phyloP scores from a whole-genome alignment of 441 rosid genomes.

The Corymbia calophylla region DNA sequence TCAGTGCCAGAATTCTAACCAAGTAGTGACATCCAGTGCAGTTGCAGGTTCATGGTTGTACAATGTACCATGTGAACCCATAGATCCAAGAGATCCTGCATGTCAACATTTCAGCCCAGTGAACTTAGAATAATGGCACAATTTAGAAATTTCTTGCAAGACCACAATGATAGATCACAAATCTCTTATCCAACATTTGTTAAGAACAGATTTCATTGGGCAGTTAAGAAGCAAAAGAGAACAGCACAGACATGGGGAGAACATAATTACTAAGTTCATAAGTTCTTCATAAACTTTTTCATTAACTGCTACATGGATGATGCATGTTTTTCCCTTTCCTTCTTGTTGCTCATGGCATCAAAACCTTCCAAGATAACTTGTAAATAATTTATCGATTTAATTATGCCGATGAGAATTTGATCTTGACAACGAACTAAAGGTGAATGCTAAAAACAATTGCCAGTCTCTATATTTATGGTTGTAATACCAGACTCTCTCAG shows the following conservation, averaged over 20 bases:
- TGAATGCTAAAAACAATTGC: too few relatives aligned
- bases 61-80: conserved; percentile 64
- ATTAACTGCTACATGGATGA: background rate
- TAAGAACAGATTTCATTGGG: background rate
- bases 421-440: too few relatives aligned
- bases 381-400: too few relatives aligned
- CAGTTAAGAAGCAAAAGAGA: background rate
- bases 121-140: background rate
- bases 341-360: background rate
- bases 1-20: conserved; percentile 32
- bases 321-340: background rate
- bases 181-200: background rate
- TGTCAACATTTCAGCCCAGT: background rate
- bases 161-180: background rate
- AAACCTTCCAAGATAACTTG: background rate
- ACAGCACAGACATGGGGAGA: background rate
- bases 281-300: background rate
- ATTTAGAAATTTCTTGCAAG: background rate
- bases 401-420: too few relatives aligned
- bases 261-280: background rate
- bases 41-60: conserved; percentile 31
- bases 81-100: conserved; percentile 79
- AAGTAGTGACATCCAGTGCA: conserved; percentile 44
- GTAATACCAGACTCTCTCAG: too few relatives aligned
- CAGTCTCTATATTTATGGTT: too few relatives aligned